Conservation (phyloP, 441 rosid species). For the Manihot esculenta region DNA sequence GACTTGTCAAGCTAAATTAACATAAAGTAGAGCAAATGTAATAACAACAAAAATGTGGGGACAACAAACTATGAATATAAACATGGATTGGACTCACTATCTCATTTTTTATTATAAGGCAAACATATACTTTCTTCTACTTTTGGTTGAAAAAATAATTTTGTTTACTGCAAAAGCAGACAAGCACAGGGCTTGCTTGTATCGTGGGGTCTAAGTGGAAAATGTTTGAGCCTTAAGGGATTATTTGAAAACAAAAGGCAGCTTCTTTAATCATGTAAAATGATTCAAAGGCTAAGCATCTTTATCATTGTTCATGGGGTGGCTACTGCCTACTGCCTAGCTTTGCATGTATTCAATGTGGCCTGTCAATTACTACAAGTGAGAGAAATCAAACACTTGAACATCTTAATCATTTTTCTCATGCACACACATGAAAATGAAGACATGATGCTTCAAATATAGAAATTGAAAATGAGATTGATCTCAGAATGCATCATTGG, state of each 20-base stretch:
- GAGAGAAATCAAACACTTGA: constrained; percentile 17
- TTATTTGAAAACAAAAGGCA: neutral
- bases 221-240: neutral
- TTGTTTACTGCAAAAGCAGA: neutral
- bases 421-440: constrained; percentile 13
- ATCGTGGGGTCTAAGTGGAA: neutral
- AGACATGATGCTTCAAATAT: neutral
- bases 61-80: no score
- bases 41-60: constrained; percentile 21
- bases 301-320: constrained; percentile 18
- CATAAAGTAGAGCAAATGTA: constrained; percentile 21
- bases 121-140: neutral
- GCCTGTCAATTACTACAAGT: constrained; percentile 5
- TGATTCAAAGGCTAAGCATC: constrained; percentile 10
- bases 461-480: neutral
- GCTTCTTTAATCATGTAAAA: constrained; percentile 24
- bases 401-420: neutral
- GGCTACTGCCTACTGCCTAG: no score
- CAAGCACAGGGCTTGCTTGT: neutral
- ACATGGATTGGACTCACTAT: no score
- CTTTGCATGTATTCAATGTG: constrained; percentile 8
- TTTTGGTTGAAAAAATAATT: neutral
- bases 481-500: neutral
- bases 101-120: no score
- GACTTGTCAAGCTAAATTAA: constrained; percentile 9